A percentile compares a stretch with the other conserved stretches of the same genome.
Conservation (phyloP, 192 early-diverging fungal genomes). For the Cladochytrium replicatum region DNA sequence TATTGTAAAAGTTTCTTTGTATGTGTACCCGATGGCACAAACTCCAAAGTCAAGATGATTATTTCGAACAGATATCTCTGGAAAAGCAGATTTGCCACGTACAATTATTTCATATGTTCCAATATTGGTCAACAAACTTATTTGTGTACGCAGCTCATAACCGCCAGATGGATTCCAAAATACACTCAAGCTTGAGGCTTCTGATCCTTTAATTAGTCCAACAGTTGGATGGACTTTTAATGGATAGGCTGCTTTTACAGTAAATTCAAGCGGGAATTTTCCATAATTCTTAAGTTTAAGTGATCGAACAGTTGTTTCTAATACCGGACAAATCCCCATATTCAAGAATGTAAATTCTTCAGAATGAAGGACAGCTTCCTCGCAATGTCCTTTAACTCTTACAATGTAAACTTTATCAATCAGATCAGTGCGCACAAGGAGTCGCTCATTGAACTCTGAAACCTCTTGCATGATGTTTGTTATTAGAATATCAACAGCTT, state of each 20-base stretch:
- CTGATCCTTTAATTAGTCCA: slow-evolving; percentile 35
- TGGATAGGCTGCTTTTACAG: slow-evolving; percentile 41
- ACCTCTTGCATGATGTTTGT: slow-evolving; percentile 43
- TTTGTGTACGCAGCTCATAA: slow-evolving; percentile 49
- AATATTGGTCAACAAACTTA: slow-evolving; percentile 47
- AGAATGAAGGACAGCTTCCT: slow-evolving; percentile 45
- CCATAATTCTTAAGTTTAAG: slow-evolving; percentile 47
- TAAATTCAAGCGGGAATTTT: slow-evolving; percentile 36
- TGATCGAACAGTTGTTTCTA: slow-evolving; percentile 37
- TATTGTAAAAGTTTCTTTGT: slow-evolving; percentile 35
- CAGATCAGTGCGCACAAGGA: slow-evolving; percentile 44
- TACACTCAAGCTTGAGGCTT: slow-evolving; percentile 24
- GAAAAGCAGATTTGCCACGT: slow-evolving; percentile 50
- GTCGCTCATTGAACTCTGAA: slow-evolving; percentile 33
- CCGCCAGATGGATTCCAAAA: slow-evolving; percentile 51
- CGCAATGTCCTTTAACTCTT: slow-evolving; percentile 42
- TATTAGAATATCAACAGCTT: slow-evolving; percentile 27
- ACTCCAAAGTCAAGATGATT: slow-evolving; percentile 52
- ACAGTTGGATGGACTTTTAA: slow-evolving; percentile 36
- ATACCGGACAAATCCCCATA: slow-evolving; percentile 50
- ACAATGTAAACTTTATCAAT: slow-evolving; percentile 43
- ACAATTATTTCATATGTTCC: slow-evolving; percentile 45
- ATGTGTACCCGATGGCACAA: slow-evolving; percentile 42
- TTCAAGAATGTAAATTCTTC: slow-evolving; percentile 48
- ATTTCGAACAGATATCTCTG: slow-evolving; percentile 40